A percentile compares a stretch with the other conserved stretches of the same genome.
Conservation (phyloP, 2,329 filamentous ascomycete genomes). For the Botrytis paeoniae region DNA sequence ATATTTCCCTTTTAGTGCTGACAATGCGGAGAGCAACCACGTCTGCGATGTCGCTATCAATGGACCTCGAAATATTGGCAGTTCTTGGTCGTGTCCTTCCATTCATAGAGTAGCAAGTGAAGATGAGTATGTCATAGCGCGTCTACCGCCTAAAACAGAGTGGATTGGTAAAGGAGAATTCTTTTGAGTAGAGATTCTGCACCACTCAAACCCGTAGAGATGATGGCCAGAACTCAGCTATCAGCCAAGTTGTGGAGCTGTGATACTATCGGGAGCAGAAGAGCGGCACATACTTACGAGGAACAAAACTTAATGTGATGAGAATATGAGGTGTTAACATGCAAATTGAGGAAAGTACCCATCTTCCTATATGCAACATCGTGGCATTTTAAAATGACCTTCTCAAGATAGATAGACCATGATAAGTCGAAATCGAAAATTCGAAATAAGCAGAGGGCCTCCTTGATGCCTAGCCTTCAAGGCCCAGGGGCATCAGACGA, state of each 20-base stretch:
- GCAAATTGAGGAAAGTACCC: neutral
- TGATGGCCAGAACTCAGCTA: neutral
- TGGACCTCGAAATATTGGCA: neutral
- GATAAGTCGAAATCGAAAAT: neutral
- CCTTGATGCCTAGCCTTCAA: neutral
- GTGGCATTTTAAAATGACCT: slow-evolving; percentile 1
- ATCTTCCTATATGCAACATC: slow-evolving; percentile 13
- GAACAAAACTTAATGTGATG: neutral
- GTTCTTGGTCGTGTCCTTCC: neutral
- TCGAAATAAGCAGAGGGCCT: neutral
- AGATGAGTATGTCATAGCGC: neutral
- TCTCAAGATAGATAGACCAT: neutral
- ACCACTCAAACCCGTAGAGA: neutral
- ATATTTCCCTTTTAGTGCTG: neutral
- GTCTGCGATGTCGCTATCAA: neutral
- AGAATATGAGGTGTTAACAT: neutral
- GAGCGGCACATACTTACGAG: slow-evolving; percentile 13
- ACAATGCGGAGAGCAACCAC: neutral
- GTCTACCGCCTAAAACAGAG: slow-evolving; percentile 1
- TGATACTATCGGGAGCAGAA: neutral
- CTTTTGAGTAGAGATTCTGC: neutral
- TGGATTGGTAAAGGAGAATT: neutral
- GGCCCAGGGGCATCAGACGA: neutral
- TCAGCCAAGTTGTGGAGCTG: slow-evolving; percentile 2
- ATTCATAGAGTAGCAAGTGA: neutral